Evolutionary conservation across 208 protist genomes (phyloP), one percentile per base, ranked within the genome.

Genomic region (Vickermania ingenoplastis): DNA sequence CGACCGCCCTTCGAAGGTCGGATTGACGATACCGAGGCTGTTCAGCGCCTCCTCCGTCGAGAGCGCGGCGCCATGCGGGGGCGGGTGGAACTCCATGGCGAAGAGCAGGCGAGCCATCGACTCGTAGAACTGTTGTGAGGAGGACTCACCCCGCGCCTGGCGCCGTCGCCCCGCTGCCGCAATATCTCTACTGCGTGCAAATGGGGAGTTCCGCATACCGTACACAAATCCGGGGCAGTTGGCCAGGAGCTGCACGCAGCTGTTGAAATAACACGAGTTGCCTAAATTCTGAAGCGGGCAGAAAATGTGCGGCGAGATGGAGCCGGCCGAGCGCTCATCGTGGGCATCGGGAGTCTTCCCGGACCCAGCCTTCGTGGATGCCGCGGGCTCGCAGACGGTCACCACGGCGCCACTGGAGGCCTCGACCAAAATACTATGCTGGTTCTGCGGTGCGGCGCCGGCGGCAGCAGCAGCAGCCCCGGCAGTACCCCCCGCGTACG

Each of bases 241-340:
- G 28, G 65, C 72, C 14, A 99, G 75, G 25, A 97, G 83, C 79
- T 99, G 97, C 45, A 98, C 65, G 11, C 88, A 94, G 0, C 83
- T 67, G 79, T 98, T 99, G 69, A 99, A 97, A 81, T 97, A 99
- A 70, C 97, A 99, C 7, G 97, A 99, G 70, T 99, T 99, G 52
- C 97, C 95, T 1, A 98, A 68, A 68, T 99, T 99, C 45, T 71
- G 13, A 11, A 99, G 69, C 0, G 93, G 91, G 52, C 77, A 92
- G 57, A 83, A 84, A 41, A 31, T 53, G 7, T 29, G 1, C 4
- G 41, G 29, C 25, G 56, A 14, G 17, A 53, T 26, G 21, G 17
- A 11, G 7, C 28, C 13, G 36, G 17, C 55, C 17, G 13, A 11
- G 13, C 17, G 11, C 52, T 56, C 25, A 17, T 26, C 23, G 17